Evolutionary conservation across 129 eudicot species (phyloP).

Genomic region (Flaveria robusta): DNA sequence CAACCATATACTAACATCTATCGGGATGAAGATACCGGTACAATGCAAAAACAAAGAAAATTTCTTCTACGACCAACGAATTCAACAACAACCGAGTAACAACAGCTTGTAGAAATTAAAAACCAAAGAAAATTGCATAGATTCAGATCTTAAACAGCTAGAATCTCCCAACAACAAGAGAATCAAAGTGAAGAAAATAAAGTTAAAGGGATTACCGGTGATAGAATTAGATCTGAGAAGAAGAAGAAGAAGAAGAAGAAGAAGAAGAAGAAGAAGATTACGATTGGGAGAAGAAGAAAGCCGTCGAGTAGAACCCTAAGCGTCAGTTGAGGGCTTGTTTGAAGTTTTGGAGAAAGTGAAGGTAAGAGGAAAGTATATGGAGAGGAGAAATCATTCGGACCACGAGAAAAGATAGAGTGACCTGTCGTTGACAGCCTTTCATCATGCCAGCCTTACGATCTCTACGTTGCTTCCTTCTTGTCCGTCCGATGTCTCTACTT

Average conservation of each 20-base stretch:
- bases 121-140: background rate
- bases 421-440: slow-evolving; percentile 55
- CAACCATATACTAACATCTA: slow-evolving; percentile 14
- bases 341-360: slow-evolving; percentile 39
- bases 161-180: slow-evolving; percentile 4
- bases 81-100: background rate
- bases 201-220: slow-evolving; percentile 7
- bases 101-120: background rate
- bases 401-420: slow-evolving; percentile 60
- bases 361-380: slow-evolving; percentile 25
- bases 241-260: slow-evolving; percentile 23
- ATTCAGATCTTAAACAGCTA: slow-evolving; percentile 26
- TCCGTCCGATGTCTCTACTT: slow-evolving; percentile 36
- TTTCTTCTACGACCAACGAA: background rate
- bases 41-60: background rate
- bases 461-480: background rate
- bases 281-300: slow-evolving; percentile 13
- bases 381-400: slow-evolving; percentile 48
- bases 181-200: slow-evolving; percentile 16
- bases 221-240: slow-evolving; percentile 21
- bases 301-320: slow-evolving; percentile 27
- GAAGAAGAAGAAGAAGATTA: slow-evolving; percentile 14
- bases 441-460: slow-evolving; percentile 37
- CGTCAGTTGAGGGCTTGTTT: background rate
- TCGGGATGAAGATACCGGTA: background rate